Evolutionary conservation across 2,329 filamentous ascomycete genomes (phyloP).

Genomic region (Sporothrix variecibatus): DNA sequence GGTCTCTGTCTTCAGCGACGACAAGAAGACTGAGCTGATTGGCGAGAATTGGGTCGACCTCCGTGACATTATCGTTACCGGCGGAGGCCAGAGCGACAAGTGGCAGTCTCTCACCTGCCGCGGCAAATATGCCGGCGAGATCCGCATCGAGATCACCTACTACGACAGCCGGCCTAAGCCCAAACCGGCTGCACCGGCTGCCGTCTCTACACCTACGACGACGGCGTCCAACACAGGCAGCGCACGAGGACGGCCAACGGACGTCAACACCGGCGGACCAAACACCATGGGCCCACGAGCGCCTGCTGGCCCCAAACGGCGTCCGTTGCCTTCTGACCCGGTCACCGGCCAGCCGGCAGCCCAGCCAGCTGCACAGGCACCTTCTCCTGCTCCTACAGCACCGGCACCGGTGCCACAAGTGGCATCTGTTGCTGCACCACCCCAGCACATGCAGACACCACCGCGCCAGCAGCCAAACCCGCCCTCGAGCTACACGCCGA

Average conservation of each 20-base stretch:
- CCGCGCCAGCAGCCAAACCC: conserved; percentile 49
- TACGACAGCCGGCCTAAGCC: conserved; percentile 86
- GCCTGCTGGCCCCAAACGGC: conserved; percentile 63
- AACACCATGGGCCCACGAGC: conserved; percentile 47
- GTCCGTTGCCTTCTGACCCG: conserved; percentile 81
- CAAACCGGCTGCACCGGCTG: conserved; percentile 61
- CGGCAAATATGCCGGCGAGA: conserved; percentile 93
- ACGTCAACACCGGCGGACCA: conserved; percentile 42
- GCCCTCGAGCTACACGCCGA: conserved; percentile 46
- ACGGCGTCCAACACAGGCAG: conserved; percentile 15
- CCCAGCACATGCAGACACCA: conserved; percentile 31
- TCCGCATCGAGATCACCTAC: conserved; percentile 92
- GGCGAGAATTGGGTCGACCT: conserved; percentile 91
- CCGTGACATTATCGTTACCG: conserved; percentile 74
- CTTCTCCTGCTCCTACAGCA: conserved; percentile 36
- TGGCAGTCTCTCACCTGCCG: conserved; percentile 89
- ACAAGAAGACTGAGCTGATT: conserved; percentile 96
- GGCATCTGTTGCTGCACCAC: conserved; percentile 24
- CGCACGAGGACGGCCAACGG: conserved; percentile 11
- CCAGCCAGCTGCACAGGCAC: conserved; percentile 46
- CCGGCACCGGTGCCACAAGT: not conserved
- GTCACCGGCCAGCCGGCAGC: conserved; percentile 57
- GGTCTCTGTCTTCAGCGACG: conserved; percentile 94
- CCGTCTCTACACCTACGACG: conserved; percentile 28
- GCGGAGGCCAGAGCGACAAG: conserved; percentile 89